These are phyloP conservation scores for Thymus mandschuricus DNA, from an alignment of 257 asterid genomes.

Conservation along the genomic window DNA sequence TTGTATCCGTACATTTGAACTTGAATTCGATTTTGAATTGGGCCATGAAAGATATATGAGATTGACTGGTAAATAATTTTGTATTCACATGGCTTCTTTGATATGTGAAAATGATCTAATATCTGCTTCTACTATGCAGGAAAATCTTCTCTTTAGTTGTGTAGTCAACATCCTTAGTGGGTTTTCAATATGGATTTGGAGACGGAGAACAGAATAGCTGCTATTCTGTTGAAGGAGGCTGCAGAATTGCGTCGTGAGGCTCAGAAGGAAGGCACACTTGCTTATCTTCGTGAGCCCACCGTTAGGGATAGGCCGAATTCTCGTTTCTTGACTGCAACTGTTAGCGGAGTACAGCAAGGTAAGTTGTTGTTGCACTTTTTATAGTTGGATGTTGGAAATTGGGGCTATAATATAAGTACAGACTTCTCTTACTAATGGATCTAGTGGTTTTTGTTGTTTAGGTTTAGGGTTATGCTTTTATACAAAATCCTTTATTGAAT, in stretches of 20 bases:
- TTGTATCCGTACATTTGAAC: not conserved
- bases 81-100: not conserved
- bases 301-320: conserved; percentile 82
- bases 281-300: conserved; percentile 75
- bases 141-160: not conserved
- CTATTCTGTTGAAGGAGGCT: conserved; percentile 82
- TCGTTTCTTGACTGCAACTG: conserved; percentile 91
- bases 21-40: not conserved
- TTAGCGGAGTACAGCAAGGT: conserved; percentile 97
- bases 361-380: conserved; percentile 12
- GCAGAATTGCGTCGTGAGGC: conserved; percentile 90
- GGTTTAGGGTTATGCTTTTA: not conserved
- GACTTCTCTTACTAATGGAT: not conserved
- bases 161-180: conserved; percentile 16
- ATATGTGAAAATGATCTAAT: not conserved
- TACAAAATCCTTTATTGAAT: not conserved
- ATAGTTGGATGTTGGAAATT: conserved; percentile 8
- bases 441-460: not conserved
- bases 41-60: not conserved
- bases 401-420: conserved; percentile 5
- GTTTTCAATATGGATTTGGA: conserved; percentile 71
- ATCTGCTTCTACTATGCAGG: conserved; percentile 22
- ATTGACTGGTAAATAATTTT: not conserved
- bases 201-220: conserved; percentile 86
- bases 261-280: conserved; percentile 80